These are phyloP conservation scores for Euclidium syriacum DNA, from an alignment of 345 rosid species.

Conservation along the genomic window DNA sequence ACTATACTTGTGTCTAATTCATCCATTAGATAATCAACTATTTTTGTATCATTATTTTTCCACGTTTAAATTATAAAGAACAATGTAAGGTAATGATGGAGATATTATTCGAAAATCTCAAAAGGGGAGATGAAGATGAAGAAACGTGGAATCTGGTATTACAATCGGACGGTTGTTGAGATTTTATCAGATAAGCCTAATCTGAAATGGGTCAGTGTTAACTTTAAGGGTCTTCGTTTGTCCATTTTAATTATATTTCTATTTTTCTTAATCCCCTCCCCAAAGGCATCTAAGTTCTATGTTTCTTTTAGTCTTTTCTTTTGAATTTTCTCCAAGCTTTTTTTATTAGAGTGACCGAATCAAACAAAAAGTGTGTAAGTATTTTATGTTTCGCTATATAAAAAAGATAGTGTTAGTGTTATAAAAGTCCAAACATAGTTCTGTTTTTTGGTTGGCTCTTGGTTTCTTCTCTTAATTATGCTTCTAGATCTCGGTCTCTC, in stretches of 20 bases:
- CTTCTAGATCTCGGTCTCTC: background rate
- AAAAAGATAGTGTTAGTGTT: background rate
- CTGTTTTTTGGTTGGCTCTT: slow-evolving; percentile 1
- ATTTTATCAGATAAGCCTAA: background rate
- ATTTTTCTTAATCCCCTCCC: background rate
- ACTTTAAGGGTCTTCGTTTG: slow-evolving; percentile 17
- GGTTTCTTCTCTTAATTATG: slow-evolving; percentile 1
- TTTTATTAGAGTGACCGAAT: slow-evolving; percentile 16
- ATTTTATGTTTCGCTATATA: slow-evolving; percentile 1
- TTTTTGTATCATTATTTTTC: background rate
- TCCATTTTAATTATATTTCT: background rate
- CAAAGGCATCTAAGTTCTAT: slow-evolving; percentile 24
- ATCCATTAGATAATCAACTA: too few relatives aligned
- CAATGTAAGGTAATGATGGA: background rate
- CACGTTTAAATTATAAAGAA: background rate
- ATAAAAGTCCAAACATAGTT: background rate
- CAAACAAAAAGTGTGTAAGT: slow-evolving; percentile 13
- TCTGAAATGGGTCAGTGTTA: slow-evolving; percentile 10
- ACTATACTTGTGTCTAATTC: background rate
- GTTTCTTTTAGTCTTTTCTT: slow-evolving; percentile 8
- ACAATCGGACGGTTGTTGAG: slow-evolving; percentile 22
- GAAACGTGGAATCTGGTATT: slow-evolving; percentile 12
- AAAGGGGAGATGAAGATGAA: slow-evolving; percentile 11
- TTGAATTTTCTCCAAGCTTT: slow-evolving; percentile 2
- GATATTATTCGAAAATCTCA: slow-evolving; percentile 19